Conservation (phyloP, 306 rosid species). For the Parietaria judaica region DNA sequence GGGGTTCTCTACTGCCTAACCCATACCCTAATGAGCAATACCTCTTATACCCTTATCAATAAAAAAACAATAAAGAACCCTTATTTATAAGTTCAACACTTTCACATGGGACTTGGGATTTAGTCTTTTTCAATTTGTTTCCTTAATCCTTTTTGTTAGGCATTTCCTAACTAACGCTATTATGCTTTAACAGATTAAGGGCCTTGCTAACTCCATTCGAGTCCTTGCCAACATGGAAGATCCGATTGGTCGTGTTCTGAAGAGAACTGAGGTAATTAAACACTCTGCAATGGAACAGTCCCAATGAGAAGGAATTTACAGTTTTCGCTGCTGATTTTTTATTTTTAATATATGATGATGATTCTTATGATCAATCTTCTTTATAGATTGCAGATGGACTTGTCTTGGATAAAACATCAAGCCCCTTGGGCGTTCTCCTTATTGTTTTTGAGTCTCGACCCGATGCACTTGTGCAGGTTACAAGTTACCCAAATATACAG, state of each 20-base stretch:
- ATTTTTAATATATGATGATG: constrained; percentile 17
- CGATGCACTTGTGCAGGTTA: constrained; percentile 91
- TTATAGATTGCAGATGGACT: constrained; percentile 87
- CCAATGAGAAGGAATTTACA: neutral
- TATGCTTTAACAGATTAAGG: constrained; percentile 51
- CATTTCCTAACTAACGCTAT: constrained; percentile 17
- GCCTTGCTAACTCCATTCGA: constrained; percentile 74
- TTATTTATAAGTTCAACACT: too few relatives aligned
- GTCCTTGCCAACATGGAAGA: constrained; percentile 89
- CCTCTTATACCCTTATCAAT: too few relatives aligned
- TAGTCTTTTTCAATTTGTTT: neutral
- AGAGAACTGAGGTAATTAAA: constrained; percentile 65
- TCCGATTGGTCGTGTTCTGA: constrained; percentile 75
- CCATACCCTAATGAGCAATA: too few relatives aligned
- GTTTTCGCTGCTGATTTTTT: neutral
- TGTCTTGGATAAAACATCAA: constrained; percentile 83
- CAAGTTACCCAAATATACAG: neutral
- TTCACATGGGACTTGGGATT: neutral
- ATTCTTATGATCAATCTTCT: constrained; percentile 25
- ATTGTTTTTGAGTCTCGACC: constrained; percentile 98
- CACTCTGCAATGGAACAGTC: constrained; percentile 1
- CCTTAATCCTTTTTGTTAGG: neutral
- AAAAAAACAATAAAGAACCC: too few relatives aligned
- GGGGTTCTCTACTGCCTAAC: too few relatives aligned
- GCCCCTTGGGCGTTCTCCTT: constrained; percentile 91